phyloP scores from a whole-genome alignment of 164 flowering plant genomes.

The Piper longum region DNA sequence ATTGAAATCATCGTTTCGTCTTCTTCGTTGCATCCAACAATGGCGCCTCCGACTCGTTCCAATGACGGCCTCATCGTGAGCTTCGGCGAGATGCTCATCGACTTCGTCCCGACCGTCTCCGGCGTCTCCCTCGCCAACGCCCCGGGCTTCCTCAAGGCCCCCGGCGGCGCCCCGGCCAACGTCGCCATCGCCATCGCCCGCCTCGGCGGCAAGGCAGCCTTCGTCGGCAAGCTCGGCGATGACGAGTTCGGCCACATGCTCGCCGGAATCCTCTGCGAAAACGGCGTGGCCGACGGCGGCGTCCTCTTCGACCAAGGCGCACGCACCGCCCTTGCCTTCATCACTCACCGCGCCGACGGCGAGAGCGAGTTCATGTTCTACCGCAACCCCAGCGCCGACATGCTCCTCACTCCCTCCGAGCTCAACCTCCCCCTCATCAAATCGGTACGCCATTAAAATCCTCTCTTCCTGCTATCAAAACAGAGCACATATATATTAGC shows the following conservation, averaged over 20 bases:
- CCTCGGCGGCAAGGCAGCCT: slow-evolving; percentile 76
- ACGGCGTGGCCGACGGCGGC: slow-evolving; percentile 50
- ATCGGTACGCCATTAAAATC: slow-evolving; percentile 28
- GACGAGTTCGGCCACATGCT: slow-evolving; percentile 95
- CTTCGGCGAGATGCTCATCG: slow-evolving; percentile 95
- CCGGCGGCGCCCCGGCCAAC: slow-evolving; percentile 97
- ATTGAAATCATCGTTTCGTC: too few species aligned
- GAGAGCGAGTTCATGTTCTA: slow-evolving; percentile 42
- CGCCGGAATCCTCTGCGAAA: slow-evolving; percentile 45
- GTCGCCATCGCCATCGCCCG: slow-evolving; percentile 75
- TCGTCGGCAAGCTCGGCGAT: slow-evolving; percentile 85
- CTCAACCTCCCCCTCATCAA: slow-evolving; percentile 48
- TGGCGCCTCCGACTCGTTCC: background rate
- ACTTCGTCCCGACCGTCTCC: slow-evolving; percentile 74
- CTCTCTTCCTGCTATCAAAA: background rate
- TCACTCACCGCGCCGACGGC: slow-evolving; percentile 62
- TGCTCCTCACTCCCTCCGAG: slow-evolving; percentile 18
- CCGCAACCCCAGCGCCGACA: slow-evolving; percentile 27
- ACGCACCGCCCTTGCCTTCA: slow-evolving; percentile 74
- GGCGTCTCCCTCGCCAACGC: slow-evolving; percentile 88
- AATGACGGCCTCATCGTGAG: slow-evolving; percentile 33
- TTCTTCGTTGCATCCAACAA: too few species aligned
- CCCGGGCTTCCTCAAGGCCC: slow-evolving; percentile 80
- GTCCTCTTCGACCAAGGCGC: slow-evolving; percentile 58
- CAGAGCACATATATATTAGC: too few species aligned